Evolutionary conservation across 305 asterid species (phyloP).

Genomic region (Fraxinus ornus): DNA sequence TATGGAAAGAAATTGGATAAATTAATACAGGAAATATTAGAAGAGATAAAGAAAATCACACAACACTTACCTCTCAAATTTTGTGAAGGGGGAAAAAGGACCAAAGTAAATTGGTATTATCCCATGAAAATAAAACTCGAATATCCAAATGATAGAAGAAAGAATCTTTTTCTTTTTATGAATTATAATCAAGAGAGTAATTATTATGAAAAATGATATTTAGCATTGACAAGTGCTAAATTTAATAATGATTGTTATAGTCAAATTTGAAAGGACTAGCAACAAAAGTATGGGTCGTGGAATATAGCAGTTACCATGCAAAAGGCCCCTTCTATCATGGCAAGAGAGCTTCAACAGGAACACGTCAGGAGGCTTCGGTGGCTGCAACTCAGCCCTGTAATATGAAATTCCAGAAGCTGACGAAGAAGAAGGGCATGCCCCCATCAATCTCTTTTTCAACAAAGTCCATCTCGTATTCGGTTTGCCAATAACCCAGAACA

Average conservation of each 20-base stretch:
- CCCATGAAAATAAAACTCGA: background rate
- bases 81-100: background rate
- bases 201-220: background rate
- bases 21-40: background rate
- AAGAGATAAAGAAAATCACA: background rate
- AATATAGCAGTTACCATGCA: constrained; percentile 53
- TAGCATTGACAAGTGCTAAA: background rate
- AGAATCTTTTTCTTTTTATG: background rate
- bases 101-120: background rate
- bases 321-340: constrained; percentile 63
- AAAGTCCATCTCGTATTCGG: constrained; percentile 65
- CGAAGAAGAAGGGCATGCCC: constrained; percentile 71
- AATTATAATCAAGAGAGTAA: background rate
- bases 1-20: background rate
- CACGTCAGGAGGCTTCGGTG: constrained; percentile 66
- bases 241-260: background rate
- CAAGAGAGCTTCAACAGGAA: constrained; percentile 74
- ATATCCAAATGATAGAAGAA: background rate
- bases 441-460: constrained; percentile 77
- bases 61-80: background rate
- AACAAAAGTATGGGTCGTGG: background rate
- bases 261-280: background rate
- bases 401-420: constrained; percentile 60
- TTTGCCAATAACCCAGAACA: constrained; percentile 75
- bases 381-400: constrained; percentile 45